Conservation (phyloP, 2,329 filamentous ascomycete genomes). For the Pseudonectria buxi region DNA sequence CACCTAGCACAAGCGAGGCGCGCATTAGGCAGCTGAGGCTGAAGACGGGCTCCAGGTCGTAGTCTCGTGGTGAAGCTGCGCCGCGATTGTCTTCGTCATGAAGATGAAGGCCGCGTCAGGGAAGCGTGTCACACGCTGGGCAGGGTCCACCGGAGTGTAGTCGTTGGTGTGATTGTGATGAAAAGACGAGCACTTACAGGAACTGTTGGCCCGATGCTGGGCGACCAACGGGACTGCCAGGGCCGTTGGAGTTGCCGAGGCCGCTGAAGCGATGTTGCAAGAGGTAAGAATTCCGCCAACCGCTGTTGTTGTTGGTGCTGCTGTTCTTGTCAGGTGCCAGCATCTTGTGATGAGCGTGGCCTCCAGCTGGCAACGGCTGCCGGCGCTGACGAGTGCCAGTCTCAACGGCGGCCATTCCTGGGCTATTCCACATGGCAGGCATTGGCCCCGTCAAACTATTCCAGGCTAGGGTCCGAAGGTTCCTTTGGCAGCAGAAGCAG, state of each 20-base stretch:
- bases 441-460: not conserved
- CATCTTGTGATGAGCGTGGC: too few relatives aligned
- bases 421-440: conserved; percentile 11
- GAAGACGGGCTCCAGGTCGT: not conserved
- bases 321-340: conserved; percentile 3
- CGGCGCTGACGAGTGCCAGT: too few relatives aligned
- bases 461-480: not conserved
- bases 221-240: conserved; percentile 12
- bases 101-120: not conserved
- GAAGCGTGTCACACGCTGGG: too few relatives aligned
- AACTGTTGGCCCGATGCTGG: too few relatives aligned
- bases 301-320: not conserved
- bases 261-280: conserved; percentile 22
- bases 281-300: conserved; percentile 8
- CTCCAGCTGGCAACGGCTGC: too few relatives aligned
- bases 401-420: conserved; percentile 1
- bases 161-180: too few relatives aligned
- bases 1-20: too few relatives aligned
- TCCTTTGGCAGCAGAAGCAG: too few relatives aligned
- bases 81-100: not conserved
- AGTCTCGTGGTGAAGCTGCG: not conserved
- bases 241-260: conserved; percentile 22
- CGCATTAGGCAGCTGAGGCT: too few relatives aligned
- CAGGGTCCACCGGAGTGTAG: not conserved
- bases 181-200: not conserved